Evolutionary conservation across 2,329 filamentous ascomycete genomes (phyloP), one percentile per base, ranked within the genome.

Genomic region (Epicoccum nigrum): DNA sequence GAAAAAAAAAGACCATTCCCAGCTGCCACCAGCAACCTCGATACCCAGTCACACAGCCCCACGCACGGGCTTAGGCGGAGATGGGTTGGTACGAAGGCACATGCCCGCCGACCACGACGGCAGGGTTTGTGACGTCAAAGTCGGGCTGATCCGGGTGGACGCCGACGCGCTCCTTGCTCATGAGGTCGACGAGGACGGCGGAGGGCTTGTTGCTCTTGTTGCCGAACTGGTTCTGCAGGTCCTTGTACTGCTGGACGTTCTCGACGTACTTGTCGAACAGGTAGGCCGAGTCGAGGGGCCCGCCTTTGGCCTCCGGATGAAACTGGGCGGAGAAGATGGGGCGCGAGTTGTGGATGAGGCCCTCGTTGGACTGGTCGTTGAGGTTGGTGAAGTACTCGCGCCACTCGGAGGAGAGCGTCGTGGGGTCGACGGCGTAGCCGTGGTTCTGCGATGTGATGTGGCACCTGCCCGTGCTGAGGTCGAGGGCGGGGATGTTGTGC

Each of bases 401-500:
- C 86, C 92, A 99, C 30, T 97, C 92, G 47, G 78, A 80, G 46
- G 90, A 85, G 32, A 99, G 81, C 9, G 91, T 96, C 53, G 83
- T 82, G 5, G 89, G 84, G 70, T 97, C 93, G 53, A 99, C 90
- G 34, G 93, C 94, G 69, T 97, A 99, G 57, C 94, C 94, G 78
- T 97, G 94, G 80, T 97, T 97, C 82, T 99, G 94, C 74, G 88
- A 92, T 52, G 93, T 97, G 76, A 97, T 97, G 81, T 97, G 93
- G 85, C 94, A 97, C 76, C 93, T 91, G 51, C 94, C 93, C 30
- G 93, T 97, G 55, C 90, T 96, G 74, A 97, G 81, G 73, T 97
- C 93, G 51, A 97, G 81, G 54, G 92, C 92, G 7, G 94, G 94
- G 67, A 97, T 97, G 82, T 99, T 99, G 83, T 97, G 94, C 15